phyloP scores from a whole-genome alignment of 257 asterid genomes.

The Buddleja alternifolia region DNA sequence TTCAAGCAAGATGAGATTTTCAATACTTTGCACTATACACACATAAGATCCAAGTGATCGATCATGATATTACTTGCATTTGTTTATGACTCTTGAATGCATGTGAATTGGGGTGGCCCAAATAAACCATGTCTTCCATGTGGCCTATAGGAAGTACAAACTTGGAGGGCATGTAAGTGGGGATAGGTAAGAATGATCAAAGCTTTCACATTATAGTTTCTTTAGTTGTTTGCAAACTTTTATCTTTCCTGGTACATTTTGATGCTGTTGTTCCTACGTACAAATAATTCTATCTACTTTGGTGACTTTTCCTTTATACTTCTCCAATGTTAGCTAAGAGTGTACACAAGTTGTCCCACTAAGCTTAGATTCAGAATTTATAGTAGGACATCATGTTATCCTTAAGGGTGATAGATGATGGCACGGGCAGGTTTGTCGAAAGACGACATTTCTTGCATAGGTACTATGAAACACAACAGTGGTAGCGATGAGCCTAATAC shows the following conservation, averaged over 20 bases:
- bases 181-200: constrained; percentile 24
- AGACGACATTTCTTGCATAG: constrained; percentile 50
- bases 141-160: constrained; percentile 31
- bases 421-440: too few species aligned
- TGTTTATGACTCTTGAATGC: too few species aligned
- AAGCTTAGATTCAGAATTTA: constrained; percentile 38
- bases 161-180: constrained; percentile 18
- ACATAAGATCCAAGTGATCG: constrained; percentile 1
- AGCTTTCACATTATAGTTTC: too few species aligned
- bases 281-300: constrained; percentile 45
- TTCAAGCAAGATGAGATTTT: too few species aligned
- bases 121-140: constrained; percentile 27
- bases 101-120: constrained; percentile 44
- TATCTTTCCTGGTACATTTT: constrained; percentile 37
- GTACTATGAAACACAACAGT: constrained; percentile 42
- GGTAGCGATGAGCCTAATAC: constrained; percentile 62
- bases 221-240: constrained; percentile 28
- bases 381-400: constrained; percentile 34
- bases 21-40: neutral
- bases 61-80: neutral
- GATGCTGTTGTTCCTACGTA: constrained; percentile 45
- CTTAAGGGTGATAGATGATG: constrained; percentile 27
- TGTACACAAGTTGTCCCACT: constrained; percentile 52
- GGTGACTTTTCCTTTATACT: constrained; percentile 27
- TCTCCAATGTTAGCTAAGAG: constrained; percentile 32